Evolutionary conservation across 805 yeast species (phyloP).

Genomic region (Myxozyma vanderwaltii): DNA sequence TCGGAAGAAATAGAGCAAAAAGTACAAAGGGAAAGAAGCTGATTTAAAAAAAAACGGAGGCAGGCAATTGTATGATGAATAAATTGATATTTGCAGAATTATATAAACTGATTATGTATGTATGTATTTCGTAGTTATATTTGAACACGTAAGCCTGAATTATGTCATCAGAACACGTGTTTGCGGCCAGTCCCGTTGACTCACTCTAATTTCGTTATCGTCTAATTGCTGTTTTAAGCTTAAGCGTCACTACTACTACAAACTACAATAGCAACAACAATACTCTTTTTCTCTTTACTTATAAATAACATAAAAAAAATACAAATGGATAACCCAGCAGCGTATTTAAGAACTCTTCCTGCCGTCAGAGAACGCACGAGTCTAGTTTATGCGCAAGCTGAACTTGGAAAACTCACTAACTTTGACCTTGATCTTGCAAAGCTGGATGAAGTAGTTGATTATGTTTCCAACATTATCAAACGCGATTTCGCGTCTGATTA

Average conservation of each 20-base stretch:
- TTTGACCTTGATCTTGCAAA: constrained; percentile 51
- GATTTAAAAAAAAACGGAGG: not conserved
- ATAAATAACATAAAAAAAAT: not conserved
- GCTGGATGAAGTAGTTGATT: constrained; percentile 50
- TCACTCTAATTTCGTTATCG: no score
- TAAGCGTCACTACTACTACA: not conserved
- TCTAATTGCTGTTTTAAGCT: no score
- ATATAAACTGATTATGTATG: no score
- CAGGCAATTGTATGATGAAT: no score
- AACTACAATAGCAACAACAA: not conserved
- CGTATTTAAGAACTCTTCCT: constrained; percentile 51
- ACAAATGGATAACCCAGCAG: not conserved
- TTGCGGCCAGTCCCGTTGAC: no score
- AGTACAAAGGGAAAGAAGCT: not conserved
- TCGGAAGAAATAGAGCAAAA: constrained; percentile 9
- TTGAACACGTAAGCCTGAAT: no score
- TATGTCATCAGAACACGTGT: no score
- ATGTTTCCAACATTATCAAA: constrained; percentile 50
- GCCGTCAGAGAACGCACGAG: constrained; percentile 59
- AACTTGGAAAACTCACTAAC: constrained; percentile 45
- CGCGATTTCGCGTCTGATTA: constrained; percentile 52
- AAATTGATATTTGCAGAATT: no score
- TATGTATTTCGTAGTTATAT: no score
- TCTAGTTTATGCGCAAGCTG: constrained; percentile 49
- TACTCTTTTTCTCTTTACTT: no score